Conservation (phyloP, 2,329 filamentous ascomycete species). For the Ambrosiella cleistominuta region DNA sequence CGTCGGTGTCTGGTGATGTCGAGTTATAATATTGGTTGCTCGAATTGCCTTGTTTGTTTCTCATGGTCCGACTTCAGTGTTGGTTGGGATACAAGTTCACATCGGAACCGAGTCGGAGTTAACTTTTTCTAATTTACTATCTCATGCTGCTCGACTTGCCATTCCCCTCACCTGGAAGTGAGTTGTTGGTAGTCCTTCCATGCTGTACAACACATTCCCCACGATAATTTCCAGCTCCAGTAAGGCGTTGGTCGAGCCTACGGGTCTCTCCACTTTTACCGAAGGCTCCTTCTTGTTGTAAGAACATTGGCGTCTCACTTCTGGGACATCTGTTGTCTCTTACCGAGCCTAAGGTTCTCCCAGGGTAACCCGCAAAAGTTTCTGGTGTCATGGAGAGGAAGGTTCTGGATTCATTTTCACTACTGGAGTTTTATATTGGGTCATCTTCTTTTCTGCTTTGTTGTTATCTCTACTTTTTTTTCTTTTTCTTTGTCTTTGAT, state of each 20-base stretch:
- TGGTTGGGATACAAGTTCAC: too few species aligned
- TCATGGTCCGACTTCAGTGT: too few species aligned
- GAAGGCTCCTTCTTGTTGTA: too few species aligned
- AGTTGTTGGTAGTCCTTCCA: background rate
- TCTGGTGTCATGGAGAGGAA: background rate
- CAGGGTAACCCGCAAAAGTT: too few species aligned
- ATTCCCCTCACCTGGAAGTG: background rate
- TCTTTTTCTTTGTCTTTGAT: background rate
- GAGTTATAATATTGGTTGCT: background rate
- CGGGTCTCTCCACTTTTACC: too few species aligned
- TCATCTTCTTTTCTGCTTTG: slow-evolving; percentile 1
- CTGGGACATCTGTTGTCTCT: too few species aligned
- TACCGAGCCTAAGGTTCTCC: too few species aligned
- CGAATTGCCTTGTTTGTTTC: background rate
- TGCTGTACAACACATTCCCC: background rate
- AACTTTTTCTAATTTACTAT: too few species aligned
- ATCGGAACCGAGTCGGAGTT: too few species aligned
- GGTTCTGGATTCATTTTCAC: background rate
- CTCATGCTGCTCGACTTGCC: background rate
- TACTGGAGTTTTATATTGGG: background rate
- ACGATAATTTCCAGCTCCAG: background rate
- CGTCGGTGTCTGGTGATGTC: background rate
- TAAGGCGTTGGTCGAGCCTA: too few species aligned
- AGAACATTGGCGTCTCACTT: too few species aligned
- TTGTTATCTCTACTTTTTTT: background rate